phyloP scores from a whole-genome alignment of 202 grass and related monocot genomes.

The Schoenoplectus tabernaemontani region DNA sequence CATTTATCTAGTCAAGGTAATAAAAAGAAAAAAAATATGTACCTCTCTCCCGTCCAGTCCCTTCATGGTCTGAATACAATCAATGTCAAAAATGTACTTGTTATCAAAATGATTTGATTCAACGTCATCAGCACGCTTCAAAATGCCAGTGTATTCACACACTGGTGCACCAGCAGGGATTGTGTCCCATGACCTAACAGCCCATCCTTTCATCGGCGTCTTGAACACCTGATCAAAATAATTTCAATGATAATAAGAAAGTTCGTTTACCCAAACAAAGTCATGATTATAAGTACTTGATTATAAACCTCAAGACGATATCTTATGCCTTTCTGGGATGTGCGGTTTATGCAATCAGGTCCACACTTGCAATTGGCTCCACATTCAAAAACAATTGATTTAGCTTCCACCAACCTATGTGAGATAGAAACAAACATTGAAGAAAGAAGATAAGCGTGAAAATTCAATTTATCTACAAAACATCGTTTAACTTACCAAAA shows the following conservation, averaged over 20 bases:
- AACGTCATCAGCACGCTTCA: slow-evolving; percentile 58
- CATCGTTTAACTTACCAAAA: not conserved
- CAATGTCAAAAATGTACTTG: slow-evolving; percentile 84
- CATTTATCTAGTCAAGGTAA: not conserved
- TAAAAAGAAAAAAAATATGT: slow-evolving; percentile 11
- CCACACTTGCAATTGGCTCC: slow-evolving; percentile 62
- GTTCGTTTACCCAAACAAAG: not conserved
- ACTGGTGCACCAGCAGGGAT: slow-evolving; percentile 88
- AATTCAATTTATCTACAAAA: not conserved
- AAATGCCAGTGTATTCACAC: slow-evolving; percentile 74
- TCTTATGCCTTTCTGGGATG: slow-evolving; percentile 71
- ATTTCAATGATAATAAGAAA: not conserved
- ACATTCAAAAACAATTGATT: slow-evolving; percentile 86
- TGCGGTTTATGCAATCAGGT: slow-evolving; percentile 61
- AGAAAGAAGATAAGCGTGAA: not conserved
- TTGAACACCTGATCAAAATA: slow-evolving; percentile 54
- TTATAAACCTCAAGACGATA: slow-evolving; percentile 79
- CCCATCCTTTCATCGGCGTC: slow-evolving; percentile 83
- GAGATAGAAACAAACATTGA: not conserved
- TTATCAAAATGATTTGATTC: slow-evolving; percentile 39
- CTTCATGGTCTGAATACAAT: slow-evolving; percentile 89
- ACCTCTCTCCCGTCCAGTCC: slow-evolving; percentile 86
- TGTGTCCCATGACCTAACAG: slow-evolving; percentile 82
- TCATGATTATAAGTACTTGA: not conserved
- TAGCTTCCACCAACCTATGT: slow-evolving; percentile 75